Percentiles rank a stretch among this genome's conserved stretches.
Conservation (phyloP, 768 basidiomycete genomes). For the Leucosporidium creatinivorum region DNA sequence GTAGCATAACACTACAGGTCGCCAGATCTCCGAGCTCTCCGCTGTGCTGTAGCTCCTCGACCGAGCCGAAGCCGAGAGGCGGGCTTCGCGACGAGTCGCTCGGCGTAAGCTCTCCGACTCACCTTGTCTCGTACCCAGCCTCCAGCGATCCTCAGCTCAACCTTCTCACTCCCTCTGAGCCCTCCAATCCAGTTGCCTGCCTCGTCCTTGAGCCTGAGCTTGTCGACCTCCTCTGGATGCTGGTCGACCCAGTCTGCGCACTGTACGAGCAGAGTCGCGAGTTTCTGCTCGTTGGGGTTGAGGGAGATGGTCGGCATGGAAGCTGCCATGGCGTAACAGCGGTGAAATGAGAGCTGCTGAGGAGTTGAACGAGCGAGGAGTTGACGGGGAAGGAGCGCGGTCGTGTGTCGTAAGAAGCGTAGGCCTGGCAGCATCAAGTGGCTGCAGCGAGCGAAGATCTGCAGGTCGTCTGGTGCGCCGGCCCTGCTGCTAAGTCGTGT, state of each 20-base stretch:
- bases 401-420: too few species aligned
- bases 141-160: conserved; percentile 80
- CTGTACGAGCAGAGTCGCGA: conserved; percentile 20
- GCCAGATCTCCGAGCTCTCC: neutral
- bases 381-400: neutral
- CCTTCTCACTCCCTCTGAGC: conserved; percentile 50
- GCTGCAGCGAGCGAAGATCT: too few species aligned
- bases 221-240: conserved; percentile 13
- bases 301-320: conserved; percentile 17
- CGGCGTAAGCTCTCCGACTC: conserved; percentile 26
- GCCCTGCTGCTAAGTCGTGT: too few species aligned
- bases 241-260: conserved; percentile 31
- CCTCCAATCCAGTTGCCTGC: conserved; percentile 42
- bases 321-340: neutral
- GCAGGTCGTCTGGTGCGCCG: too few species aligned
- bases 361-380: neutral
- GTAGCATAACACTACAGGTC: too few species aligned
- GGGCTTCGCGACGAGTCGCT: too few species aligned
- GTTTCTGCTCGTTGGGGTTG: conserved; percentile 12
- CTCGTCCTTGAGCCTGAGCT: conserved; percentile 25
- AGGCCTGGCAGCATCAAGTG: neutral
- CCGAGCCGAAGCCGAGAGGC: neutral
- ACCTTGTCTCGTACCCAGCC: conserved; percentile 99
- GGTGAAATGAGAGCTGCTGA: neutral
- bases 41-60: too few species aligned